phyloP scores from a whole-genome alignment of 148 eudicot genomes.

The Suaeda aralocaspica region DNA sequence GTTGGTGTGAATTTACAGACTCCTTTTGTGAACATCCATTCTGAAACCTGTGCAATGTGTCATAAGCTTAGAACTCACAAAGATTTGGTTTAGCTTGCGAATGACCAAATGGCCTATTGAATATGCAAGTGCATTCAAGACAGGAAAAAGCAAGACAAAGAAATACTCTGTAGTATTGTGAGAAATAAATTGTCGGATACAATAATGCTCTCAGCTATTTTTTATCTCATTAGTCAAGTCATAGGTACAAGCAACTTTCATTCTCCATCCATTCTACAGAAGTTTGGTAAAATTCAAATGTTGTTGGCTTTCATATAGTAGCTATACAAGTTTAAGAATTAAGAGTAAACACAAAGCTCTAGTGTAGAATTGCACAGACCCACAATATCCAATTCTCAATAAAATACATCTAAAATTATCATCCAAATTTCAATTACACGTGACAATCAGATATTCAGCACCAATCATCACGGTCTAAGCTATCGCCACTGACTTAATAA shows the following conservation, averaged over 20 bases:
- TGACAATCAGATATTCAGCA: neutral
- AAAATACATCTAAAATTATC: too few relatives aligned
- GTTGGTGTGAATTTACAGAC: slow-evolving; percentile 50
- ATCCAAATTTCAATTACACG: neutral
- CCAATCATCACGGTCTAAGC: neutral
- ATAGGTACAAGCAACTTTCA: too few relatives aligned
- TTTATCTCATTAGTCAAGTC: too few relatives aligned
- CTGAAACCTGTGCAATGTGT: slow-evolving; percentile 50
- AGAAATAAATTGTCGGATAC: too few relatives aligned
- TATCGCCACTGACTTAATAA: neutral
- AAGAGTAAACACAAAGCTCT: too few relatives aligned
- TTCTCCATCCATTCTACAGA: neutral
- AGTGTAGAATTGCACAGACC: neutral
- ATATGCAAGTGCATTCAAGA: neutral
- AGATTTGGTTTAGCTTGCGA: neutral
- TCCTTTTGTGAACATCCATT: slow-evolving; percentile 67
- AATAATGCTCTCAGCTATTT: neutral
- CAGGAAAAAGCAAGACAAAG: neutral
- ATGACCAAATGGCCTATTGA: neutral
- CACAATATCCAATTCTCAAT: neutral
- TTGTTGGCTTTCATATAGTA: neutral
- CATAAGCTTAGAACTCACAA: neutral
- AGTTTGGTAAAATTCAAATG: neutral
- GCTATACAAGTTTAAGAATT: too few relatives aligned
- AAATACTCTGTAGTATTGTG: too few relatives aligned